phyloP scores from a whole-genome alignment of 2,329 filamentous ascomycete species.

The Fusarium phyllophilum region DNA sequence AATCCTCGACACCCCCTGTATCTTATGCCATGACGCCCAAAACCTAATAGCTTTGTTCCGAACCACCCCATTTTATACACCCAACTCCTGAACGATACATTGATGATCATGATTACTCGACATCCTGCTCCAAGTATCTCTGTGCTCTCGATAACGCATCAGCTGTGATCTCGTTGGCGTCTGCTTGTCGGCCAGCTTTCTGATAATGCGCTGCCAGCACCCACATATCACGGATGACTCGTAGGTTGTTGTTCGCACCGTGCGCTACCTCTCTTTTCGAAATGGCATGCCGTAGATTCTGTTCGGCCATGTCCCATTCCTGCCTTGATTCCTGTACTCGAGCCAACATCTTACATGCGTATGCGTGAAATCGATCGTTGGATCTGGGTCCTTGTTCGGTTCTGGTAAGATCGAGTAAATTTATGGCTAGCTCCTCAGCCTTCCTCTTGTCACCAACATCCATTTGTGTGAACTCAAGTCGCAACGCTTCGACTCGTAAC shows the following conservation, averaged over 20 bases:
- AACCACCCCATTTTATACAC: conserved; percentile 1
- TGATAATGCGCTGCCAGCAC: conserved; percentile 50
- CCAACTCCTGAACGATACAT: conserved; percentile 1
- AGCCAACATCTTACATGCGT: conserved; percentile 52
- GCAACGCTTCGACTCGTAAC: conserved; percentile 48
- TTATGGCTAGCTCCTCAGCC: conserved; percentile 47
- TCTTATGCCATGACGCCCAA: conserved; percentile 9
- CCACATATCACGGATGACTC: conserved; percentile 54
- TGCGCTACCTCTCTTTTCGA: conserved; percentile 50
- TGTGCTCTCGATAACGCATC: conserved; percentile 50
- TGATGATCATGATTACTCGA: conserved; percentile 22
- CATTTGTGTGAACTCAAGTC: conserved; percentile 53
- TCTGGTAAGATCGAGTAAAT: conserved; percentile 44
- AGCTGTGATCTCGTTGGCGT: conserved; percentile 43
- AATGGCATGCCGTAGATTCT: conserved; percentile 48
- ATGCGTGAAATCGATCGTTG: conserved; percentile 51
- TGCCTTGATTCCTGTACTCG: conserved; percentile 48
- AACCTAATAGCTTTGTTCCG: not conserved
- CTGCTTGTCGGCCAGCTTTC: conserved; percentile 43
- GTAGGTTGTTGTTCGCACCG: conserved; percentile 48
- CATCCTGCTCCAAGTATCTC: conserved; percentile 42
- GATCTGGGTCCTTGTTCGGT: conserved; percentile 39
- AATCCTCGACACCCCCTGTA: conserved; percentile 1
- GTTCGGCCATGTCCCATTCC: conserved; percentile 48
- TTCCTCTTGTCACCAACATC: conserved; percentile 47